Percentiles rank a stretch among this genome's conserved stretches.
Evolutionary conservation across 2,329 filamentous ascomycete species (phyloP).

Genomic region (Sporothrix pseudoabietina): DNA sequence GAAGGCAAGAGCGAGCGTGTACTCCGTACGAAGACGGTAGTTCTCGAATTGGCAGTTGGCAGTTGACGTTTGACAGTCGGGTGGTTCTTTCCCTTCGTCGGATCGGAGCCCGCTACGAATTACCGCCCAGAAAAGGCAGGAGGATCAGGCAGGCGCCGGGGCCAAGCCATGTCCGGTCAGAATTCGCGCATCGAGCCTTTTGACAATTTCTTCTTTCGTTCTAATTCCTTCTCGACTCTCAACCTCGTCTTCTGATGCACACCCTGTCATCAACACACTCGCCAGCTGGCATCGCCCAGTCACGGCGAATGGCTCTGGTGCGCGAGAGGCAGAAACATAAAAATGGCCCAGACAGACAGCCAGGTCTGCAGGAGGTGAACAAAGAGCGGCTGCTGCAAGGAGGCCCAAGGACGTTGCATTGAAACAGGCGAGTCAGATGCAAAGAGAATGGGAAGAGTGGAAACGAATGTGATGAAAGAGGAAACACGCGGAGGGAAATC

Average conservation of each 20-base stretch:
- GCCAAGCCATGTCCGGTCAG: background rate
- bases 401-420: background rate
- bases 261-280: background rate
- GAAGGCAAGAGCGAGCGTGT: background rate
- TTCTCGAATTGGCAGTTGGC: background rate
- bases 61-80: background rate
- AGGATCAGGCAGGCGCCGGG: slow-evolving; percentile 2
- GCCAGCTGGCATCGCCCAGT: background rate
- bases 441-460: background rate
- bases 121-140: slow-evolving; percentile 14
- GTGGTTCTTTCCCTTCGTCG: slow-evolving; percentile 3
- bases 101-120: background rate
- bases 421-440: background rate
- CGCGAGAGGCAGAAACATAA: background rate
- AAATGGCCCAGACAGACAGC: background rate
- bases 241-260: background rate
- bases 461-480: background rate
- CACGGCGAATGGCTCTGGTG: background rate
- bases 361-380: slow-evolving; percentile 4
- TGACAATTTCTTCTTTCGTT: background rate
- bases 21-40: background rate
- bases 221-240: background rate
- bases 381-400: background rate
- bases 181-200: background rate
- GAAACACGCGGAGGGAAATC: background rate